These are phyloP conservation scores for Hyaloscypha finlandica DNA, from an alignment of 495 filamentous ascomycete genomes.

Conservation along the genomic window DNA sequence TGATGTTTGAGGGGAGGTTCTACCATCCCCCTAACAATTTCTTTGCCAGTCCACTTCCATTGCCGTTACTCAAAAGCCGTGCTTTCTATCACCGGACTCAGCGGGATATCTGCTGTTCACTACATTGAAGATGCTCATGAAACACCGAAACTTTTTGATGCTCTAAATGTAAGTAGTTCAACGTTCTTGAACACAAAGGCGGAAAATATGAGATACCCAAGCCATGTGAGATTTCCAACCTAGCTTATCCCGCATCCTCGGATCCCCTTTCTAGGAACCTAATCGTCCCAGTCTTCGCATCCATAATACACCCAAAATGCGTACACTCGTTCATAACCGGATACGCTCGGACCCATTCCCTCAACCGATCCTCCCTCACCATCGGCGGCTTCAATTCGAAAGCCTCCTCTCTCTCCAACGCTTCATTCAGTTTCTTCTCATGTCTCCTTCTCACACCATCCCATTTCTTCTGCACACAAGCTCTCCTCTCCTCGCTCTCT, in stretches of 20 bases:
- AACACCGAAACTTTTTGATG: too few species aligned
- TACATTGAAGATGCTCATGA: too few species aligned
- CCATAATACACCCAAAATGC: slow-evolving; percentile 31
- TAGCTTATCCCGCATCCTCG: not conserved
- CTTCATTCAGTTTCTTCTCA: slow-evolving; percentile 17
- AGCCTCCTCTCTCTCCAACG: slow-evolving; percentile 6
- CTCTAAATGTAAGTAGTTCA: too few species aligned
- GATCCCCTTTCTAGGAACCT: slow-evolving; percentile 25
- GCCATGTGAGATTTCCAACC: too few species aligned
- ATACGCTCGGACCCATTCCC: slow-evolving; percentile 22
- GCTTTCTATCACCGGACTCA: too few species aligned
- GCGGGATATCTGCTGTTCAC: too few species aligned
- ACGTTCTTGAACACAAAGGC: too few species aligned
- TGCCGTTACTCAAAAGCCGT: too few species aligned
- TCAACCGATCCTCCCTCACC: slow-evolving; percentile 21
- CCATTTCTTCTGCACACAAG: slow-evolving; percentile 45
- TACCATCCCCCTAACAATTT: too few species aligned
- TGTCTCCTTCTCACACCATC: slow-evolving; percentile 32
- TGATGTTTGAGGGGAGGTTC: too few species aligned
- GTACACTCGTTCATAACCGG: slow-evolving; percentile 29
- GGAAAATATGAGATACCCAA: too few species aligned
- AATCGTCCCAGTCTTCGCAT: slow-evolving; percentile 24
- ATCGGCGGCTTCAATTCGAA: not conserved
- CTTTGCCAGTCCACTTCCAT: too few species aligned
- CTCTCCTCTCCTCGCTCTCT: slow-evolving; percentile 42